Percentiles rank a stretch among this genome's conserved stretches.
Evolutionary conservation across 495 filamentous ascomycete species (phyloP).

Genomic region (Acidiella bohemica): DNA sequence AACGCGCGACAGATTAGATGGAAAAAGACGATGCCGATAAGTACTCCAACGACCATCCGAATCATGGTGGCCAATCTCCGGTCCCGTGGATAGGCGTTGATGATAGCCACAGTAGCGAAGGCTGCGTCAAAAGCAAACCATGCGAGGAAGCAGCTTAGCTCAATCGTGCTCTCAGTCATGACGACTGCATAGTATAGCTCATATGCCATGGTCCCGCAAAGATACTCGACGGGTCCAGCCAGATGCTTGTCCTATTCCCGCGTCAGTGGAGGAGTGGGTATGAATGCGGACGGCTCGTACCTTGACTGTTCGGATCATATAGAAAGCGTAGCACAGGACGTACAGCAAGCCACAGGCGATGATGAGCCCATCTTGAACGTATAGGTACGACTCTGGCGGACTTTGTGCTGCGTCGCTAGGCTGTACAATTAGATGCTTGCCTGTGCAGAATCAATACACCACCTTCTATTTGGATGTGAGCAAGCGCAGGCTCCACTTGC

Average conservation of each 20-base stretch:
- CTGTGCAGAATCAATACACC: not conserved
- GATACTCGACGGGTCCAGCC: constrained; percentile 9
- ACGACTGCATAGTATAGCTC: constrained; percentile 13
- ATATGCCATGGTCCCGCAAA: constrained; percentile 11
- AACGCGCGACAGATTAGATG: constrained; percentile 1
- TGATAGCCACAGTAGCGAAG: constrained; percentile 5
- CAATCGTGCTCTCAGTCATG: constrained; percentile 7
- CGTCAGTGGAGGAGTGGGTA: no score
- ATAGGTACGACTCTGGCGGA: constrained; percentile 16
- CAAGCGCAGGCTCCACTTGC: no score
- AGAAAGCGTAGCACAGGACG: no score
- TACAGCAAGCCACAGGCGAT: constrained; percentile 15
- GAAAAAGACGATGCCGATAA: constrained; percentile 4
- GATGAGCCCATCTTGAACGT: constrained; percentile 17
- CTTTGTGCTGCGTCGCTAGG: constrained; percentile 9
- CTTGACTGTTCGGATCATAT: no score
- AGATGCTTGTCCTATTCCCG: constrained; percentile 6
- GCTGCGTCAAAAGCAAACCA: constrained; percentile 9
- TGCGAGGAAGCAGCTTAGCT: constrained; percentile 5
- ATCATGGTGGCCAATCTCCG: not conserved
- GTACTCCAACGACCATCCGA: not conserved
- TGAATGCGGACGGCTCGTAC: no score
- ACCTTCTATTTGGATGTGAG: no score
- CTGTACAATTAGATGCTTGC: constrained; percentile 9
- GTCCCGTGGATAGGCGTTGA: constrained; percentile 1